Evolutionary conservation across 2,329 filamentous ascomycete species (phyloP).

Genomic region (Talaromyces funiculosus): DNA sequence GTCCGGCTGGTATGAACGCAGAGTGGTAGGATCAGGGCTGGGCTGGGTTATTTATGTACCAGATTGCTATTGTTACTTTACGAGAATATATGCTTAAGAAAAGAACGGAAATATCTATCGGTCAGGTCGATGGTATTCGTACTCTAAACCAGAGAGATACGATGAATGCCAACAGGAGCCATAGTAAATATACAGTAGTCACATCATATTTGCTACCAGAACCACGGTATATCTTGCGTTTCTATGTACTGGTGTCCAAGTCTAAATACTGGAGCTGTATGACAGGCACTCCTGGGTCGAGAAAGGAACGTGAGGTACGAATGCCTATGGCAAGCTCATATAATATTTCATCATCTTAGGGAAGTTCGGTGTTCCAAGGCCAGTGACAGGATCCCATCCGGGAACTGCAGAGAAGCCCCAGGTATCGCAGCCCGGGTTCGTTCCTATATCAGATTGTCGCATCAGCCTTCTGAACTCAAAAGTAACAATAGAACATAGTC

Average conservation of each 20-base stretch:
- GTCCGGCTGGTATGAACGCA: not conserved
- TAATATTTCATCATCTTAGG: slow-evolving; percentile 12
- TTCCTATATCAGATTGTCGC: not conserved
- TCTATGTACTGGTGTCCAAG: not conserved
- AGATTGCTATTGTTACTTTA: not conserved
- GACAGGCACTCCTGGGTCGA: not conserved
- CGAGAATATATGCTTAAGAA: not conserved
- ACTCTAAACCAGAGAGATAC: not conserved
- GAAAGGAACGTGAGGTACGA: not conserved
- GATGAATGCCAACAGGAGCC: not conserved
- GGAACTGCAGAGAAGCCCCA: slow-evolving; percentile 7
- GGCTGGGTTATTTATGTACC: not conserved
- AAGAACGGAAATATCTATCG: not conserved
- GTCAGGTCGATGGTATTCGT: not conserved
- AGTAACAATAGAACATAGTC: not conserved
- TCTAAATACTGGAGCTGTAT: not conserved
- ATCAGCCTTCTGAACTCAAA: not conserved
- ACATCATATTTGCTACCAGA: not conserved
- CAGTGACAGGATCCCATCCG: slow-evolving; percentile 30
- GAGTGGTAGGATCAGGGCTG: not conserved
- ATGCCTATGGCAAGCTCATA: slow-evolving; percentile 4
- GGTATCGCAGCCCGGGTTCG: slow-evolving; percentile 9
- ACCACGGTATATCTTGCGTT: not conserved
- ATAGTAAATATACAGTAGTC: not conserved
- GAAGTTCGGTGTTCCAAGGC: slow-evolving; percentile 27